Percentiles rank a stretch among this genome's conserved stretches.
Conservation (phyloP, 495 filamentous ascomycete genomes). For the Achaetomiella virescens region DNA sequence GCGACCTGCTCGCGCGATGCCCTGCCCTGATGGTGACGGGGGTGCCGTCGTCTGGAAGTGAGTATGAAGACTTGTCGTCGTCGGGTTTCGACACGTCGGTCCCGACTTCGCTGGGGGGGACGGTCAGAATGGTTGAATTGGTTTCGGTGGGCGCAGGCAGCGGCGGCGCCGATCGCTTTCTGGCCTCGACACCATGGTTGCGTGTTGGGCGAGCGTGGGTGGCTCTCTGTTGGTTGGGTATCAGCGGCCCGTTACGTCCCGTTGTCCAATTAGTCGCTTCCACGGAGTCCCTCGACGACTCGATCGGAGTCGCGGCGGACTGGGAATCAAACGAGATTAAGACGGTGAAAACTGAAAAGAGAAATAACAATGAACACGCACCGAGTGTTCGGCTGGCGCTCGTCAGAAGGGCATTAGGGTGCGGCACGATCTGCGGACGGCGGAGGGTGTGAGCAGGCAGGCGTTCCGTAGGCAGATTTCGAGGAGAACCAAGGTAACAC, state of each 20-base stretch:
- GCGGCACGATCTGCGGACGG: slow-evolving; percentile 24
- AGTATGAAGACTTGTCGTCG: slow-evolving; percentile 65
- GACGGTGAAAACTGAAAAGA: slow-evolving; percentile 7
- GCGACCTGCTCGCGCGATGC: slow-evolving; percentile 60
- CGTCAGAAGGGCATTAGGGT: slow-evolving; percentile 27
- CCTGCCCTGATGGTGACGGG: slow-evolving; percentile 81
- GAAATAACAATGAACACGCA: slow-evolving; percentile 5
- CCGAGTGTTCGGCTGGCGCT: slow-evolving; percentile 12
- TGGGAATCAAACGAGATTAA: slow-evolving; percentile 9
- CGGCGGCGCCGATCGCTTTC: slow-evolving; percentile 52
- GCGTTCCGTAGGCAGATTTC: slow-evolving; percentile 21
- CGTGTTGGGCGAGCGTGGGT: slow-evolving; percentile 13
- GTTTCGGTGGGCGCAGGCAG: slow-evolving; percentile 77
- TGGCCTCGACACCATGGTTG: slow-evolving; percentile 61
- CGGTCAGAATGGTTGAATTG: slow-evolving; percentile 52
- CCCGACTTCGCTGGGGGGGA: slow-evolving; percentile 47
- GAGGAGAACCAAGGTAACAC: not conserved
- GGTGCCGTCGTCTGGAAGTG: slow-evolving; percentile 91
- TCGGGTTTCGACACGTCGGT: slow-evolving; percentile 78
- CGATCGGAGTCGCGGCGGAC: slow-evolving; percentile 5
- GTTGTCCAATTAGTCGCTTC: slow-evolving; percentile 26
- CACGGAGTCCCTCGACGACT: slow-evolving; percentile 17
- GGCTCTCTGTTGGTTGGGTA: slow-evolving; percentile 16
- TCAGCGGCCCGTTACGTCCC: slow-evolving; percentile 18
- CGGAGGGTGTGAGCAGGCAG: slow-evolving; percentile 21